A percentile compares a stretch with the other conserved stretches of the same genome.
Conservation (phyloP, 1,284 basidiomycete species). For the Fomitopsis betulina region DNA sequence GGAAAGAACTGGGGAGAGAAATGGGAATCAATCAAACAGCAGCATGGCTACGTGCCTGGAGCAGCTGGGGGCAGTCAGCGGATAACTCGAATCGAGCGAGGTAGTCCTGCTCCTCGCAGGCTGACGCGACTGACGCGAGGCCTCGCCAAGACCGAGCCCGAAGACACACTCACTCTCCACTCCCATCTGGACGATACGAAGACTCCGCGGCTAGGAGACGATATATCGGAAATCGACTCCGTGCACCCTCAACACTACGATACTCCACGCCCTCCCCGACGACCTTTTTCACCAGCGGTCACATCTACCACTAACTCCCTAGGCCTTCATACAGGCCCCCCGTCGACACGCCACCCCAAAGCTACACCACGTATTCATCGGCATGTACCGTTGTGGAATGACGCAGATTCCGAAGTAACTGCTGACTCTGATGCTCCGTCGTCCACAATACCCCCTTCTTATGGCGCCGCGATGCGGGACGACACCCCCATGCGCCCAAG, state of each 20-base stretch:
- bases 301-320: constrained; percentile 26
- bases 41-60: constrained; percentile 36
- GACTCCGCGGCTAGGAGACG: constrained; percentile 20
- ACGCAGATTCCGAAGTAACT: constrained; percentile 34
- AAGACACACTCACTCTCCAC: constrained; percentile 41
- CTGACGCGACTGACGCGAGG: constrained; percentile 16
- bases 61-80: constrained; percentile 9
- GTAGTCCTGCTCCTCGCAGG: constrained; percentile 14
- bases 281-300: constrained; percentile 18
- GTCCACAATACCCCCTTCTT: constrained; percentile 49
- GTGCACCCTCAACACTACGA: constrained; percentile 16
- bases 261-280: constrained; percentile 20
- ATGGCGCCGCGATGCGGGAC: constrained; percentile 38
- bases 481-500: neutral
- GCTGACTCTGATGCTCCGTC: constrained; percentile 29
- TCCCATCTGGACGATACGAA: constrained; percentile 37
- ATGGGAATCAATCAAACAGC: constrained; percentile 64
- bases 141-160: constrained; percentile 17
- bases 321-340: constrained; percentile 25
- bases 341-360: constrained; percentile 9
- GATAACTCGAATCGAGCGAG: constrained; percentile 16
- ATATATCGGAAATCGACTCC: constrained; percentile 12
- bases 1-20: constrained; percentile 74
- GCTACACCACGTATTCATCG: constrained; percentile 11
- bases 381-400: constrained; percentile 28